These are phyloP conservation scores for Turritis glabra DNA, from an alignment of 345 rosid genomes.

Conservation along the genomic window DNA sequence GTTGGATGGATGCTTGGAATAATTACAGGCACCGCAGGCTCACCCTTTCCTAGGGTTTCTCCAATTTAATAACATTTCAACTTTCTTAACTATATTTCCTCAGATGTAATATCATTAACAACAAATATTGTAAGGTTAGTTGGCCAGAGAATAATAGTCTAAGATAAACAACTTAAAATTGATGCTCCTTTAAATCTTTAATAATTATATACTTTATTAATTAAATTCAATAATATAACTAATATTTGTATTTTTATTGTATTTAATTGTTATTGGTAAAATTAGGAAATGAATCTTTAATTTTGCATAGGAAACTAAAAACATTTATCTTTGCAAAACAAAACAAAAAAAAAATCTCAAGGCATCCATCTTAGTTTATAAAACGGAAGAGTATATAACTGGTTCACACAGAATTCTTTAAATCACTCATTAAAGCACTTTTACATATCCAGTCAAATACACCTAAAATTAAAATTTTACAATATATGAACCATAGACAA, in stretches of 20 bases:
- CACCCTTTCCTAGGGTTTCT: slow-evolving; percentile 37
- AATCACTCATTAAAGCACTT: background rate
- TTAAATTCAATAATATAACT: too few species aligned
- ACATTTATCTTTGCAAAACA: too few species aligned
- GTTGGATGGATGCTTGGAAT: slow-evolving; percentile 41
- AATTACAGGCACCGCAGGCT: slow-evolving; percentile 35
- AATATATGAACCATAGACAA: background rate
- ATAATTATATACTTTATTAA: too few species aligned
- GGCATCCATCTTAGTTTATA: too few species aligned
- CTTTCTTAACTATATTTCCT: background rate
- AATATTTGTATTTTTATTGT: too few species aligned
- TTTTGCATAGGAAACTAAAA: too few species aligned
- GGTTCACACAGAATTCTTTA: background rate
- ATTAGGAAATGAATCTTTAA: too few species aligned
- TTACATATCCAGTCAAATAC: background rate
- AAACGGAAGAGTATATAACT: too few species aligned
- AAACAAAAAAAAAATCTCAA: too few species aligned
- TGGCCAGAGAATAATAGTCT: background rate
- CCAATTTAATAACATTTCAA: background rate
- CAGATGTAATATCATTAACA: background rate
- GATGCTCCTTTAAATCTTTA: background rate
- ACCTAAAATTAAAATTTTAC: background rate
- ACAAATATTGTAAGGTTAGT: background rate
- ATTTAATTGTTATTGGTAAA: too few species aligned
- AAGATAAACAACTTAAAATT: background rate